phyloP scores from a whole-genome alignment of 306 rosid genomes.

The Vigna trinervia region DNA sequence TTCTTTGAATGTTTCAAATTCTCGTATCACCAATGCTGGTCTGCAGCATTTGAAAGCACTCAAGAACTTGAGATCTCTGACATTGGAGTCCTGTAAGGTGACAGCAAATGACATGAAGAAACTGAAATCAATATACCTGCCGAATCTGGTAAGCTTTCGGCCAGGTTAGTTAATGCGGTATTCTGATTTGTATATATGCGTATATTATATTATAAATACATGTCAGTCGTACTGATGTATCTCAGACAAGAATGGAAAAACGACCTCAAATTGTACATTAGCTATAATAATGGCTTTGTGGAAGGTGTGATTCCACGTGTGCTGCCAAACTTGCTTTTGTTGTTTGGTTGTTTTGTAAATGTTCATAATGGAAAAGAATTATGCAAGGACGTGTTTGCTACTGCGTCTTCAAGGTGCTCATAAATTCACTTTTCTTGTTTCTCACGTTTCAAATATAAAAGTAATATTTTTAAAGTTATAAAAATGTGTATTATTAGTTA shows the following conservation, averaged over 20 bases:
- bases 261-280: constrained; percentile 44
- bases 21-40: constrained; percentile 74
- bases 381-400: constrained; percentile 1
- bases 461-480: not conserved
- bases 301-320: constrained; percentile 41
- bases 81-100: constrained; percentile 88
- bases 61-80: constrained; percentile 81
- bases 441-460: constrained; percentile 13
- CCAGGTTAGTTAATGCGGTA: constrained; percentile 59
- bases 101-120: constrained; percentile 74
- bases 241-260: constrained; percentile 14
- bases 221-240: constrained; percentile 1
- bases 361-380: constrained; percentile 5
- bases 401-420: not conserved
- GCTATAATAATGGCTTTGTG: constrained; percentile 35
- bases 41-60: constrained; percentile 78
- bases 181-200: constrained; percentile 20
- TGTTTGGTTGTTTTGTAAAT: not conserved
- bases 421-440: not conserved
- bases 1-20: constrained; percentile 78
- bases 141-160: constrained; percentile 83
- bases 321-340: constrained; percentile 46
- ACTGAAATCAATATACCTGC: constrained; percentile 76
- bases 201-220: not conserved
- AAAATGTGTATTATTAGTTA: not conserved